Conservation (phyloP, 208 protist species). For the Wallacemonas sp. region DNA sequence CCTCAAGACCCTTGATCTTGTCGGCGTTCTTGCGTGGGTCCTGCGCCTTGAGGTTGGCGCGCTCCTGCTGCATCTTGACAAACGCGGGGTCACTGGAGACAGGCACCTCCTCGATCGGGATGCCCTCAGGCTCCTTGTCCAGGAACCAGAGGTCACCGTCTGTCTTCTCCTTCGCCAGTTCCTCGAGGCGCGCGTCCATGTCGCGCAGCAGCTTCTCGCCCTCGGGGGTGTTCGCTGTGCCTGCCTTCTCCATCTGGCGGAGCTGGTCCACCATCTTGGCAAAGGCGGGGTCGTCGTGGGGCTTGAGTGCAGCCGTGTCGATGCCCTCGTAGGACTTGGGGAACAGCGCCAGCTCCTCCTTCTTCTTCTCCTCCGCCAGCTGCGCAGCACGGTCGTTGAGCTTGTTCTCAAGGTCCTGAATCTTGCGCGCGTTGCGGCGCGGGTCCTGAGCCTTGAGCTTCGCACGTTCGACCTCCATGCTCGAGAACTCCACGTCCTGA, state of each 20-base stretch:
- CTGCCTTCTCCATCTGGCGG: constrained; percentile 37
- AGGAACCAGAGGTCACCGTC: constrained; percentile 69
- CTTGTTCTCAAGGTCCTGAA: constrained; percentile 54
- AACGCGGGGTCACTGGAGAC: constrained; percentile 43
- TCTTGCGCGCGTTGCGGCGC: constrained; percentile 56
- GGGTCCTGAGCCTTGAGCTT: constrained; percentile 69
- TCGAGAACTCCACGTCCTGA: constrained; percentile 53
- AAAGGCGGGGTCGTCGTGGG: constrained; percentile 62
- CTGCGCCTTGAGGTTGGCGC: constrained; percentile 57
- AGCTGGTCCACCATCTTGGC: constrained; percentile 49
- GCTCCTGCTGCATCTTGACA: constrained; percentile 37
- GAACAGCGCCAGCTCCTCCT: constrained; percentile 55
- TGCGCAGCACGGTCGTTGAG: constrained; percentile 63
- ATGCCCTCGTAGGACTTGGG: constrained; percentile 51
- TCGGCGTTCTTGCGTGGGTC: constrained; percentile 49
- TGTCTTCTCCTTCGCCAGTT: constrained; percentile 57
- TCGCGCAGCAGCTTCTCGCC: constrained; percentile 30
- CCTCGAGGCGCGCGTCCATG: constrained; percentile 41
- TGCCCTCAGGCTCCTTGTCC: constrained; percentile 66
- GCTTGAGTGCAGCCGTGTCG: constrained; percentile 44
- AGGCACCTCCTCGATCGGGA: constrained; percentile 62
- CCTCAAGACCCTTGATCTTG: constrained; percentile 54
- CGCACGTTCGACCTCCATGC: constrained; percentile 67
- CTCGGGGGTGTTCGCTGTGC: constrained; percentile 23
- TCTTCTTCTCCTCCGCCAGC: constrained; percentile 58